Percentiles rank a stretch among this genome's conserved stretches.
Evolutionary conservation across 2,329 filamentous ascomycete species (phyloP).

Genomic region (Xylaria sp.): DNA sequence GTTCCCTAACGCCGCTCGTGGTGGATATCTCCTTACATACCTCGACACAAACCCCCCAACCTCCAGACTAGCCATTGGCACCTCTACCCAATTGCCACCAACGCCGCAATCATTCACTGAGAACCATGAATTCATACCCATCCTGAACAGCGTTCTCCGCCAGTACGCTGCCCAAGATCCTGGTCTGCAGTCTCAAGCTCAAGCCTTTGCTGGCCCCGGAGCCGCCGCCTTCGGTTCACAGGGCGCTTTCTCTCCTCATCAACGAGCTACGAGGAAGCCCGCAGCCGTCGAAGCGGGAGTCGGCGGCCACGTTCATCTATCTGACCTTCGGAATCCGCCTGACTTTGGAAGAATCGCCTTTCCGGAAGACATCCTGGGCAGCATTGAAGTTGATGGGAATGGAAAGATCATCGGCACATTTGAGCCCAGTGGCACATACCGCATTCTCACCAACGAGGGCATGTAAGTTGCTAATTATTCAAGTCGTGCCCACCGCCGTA

Average conservation of each 20-base stretch:
- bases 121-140: slow-evolving; percentile 68
- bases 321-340: slow-evolving; percentile 71
- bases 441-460: slow-evolving; percentile 72
- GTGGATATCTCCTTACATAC: slow-evolving; percentile 67
- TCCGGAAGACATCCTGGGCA: slow-evolving; percentile 77
- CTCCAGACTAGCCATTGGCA: slow-evolving; percentile 67
- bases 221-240: slow-evolving; percentile 64
- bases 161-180: slow-evolving; percentile 68
- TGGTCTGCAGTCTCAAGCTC: slow-evolving; percentile 65
- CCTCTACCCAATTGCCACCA: slow-evolving; percentile 67
- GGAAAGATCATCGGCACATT: slow-evolving; percentile 69
- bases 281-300: slow-evolving; percentile 61
- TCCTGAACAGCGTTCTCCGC: slow-evolving; percentile 67
- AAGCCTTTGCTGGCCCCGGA: slow-evolving; percentile 69
- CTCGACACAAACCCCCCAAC: slow-evolving; percentile 68
- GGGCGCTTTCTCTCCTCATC: slow-evolving; percentile 61
- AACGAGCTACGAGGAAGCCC: slow-evolving; percentile 49
- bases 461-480: slow-evolving; percentile 63
- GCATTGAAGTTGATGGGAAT: slow-evolving; percentile 69
- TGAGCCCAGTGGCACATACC: slow-evolving; percentile 71
- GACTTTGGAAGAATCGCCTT: slow-evolving; percentile 76
- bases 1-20: slow-evolving; percentile 61
- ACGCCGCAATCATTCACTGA: slow-evolving; percentile 69
- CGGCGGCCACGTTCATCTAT: slow-evolving; percentile 73
- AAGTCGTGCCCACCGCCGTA: neutral